Conservation (phyloP, 2,329 filamentous ascomycete genomes). For the Fusarium sp. region DNA sequence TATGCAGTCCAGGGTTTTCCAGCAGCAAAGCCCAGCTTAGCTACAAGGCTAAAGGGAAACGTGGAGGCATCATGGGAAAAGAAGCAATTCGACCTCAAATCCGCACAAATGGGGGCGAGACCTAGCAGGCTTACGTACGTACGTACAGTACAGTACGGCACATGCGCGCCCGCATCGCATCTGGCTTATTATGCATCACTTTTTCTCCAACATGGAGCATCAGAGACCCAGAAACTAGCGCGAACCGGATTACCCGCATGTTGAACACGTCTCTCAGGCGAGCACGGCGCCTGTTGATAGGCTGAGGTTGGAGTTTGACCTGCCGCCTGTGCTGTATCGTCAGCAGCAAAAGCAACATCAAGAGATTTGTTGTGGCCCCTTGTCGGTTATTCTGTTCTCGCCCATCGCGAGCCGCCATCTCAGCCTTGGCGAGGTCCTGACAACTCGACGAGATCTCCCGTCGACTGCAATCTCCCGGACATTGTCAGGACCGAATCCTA, state of each 20-base stretch:
- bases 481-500: not conserved
- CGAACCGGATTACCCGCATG: slow-evolving; percentile 40
- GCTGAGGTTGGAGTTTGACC: slow-evolving; percentile 7
- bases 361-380: not conserved
- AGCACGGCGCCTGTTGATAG: slow-evolving; percentile 22
- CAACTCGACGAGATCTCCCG: not conserved
- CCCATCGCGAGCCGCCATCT: not conserved
- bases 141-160: slow-evolving; percentile 10
- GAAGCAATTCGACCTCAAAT: slow-evolving; percentile 19
- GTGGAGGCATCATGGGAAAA: slow-evolving; percentile 2
- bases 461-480: not conserved
- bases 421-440: not conserved
- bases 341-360: slow-evolving; percentile 26
- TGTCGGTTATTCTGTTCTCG: not conserved
- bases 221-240: slow-evolving; percentile 13
- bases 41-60: not conserved
- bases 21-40: slow-evolving; percentile 24
- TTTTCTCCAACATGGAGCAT: not conserved
- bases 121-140: slow-evolving; percentile 18
- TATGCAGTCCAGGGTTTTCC: slow-evolving; percentile 39
- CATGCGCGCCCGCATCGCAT: not conserved
- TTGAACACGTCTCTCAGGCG: slow-evolving; percentile 14
- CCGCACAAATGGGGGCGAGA: slow-evolving; percentile 10
- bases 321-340: not conserved
- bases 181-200: not conserved